Evolutionary conservation across 2,329 filamentous ascomycete species (phyloP), one percentile per base, ranked within the genome.

Genomic region (Parasarocladium wereldwijsianum): DNA sequence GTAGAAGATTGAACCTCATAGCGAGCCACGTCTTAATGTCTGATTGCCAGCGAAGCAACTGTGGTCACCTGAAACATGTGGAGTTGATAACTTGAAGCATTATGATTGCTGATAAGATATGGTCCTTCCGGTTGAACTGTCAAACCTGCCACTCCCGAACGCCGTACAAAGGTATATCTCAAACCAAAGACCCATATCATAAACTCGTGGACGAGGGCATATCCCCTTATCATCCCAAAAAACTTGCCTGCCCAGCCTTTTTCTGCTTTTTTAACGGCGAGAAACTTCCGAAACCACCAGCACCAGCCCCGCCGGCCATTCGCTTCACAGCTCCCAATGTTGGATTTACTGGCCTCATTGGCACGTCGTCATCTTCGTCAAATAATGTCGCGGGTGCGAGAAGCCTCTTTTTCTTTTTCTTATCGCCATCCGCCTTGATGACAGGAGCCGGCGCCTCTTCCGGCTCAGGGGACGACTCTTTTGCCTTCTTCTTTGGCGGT

Each of bases 231-330:
- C 42, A 68, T 32, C 55, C 62, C 34, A 73, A 46, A 40, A 76
- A 76, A 43, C 71, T 76, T 32, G 71, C 70, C 36, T 62, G 60
- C 4, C 69, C 62, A 18, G 71, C 70, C 36, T 73, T 69, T 34
- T 67, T 65, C 29, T 83, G 72, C 45, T 68, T 67, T 55, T 85
- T 85, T 35, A 85, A 53, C 6, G 79, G 79, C 12, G 78, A 84
- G 47, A 85, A 84, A 4, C 60, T 58, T 9, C 62, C 43, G 30
- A 76, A 69, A 0, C 54, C 66, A 43, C 52, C 61, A 24, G 55
- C 48, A n/a, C 47, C 47, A 2, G 51, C 52, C 16, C 52, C 49
- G 38, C 57, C 55, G 31, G 44, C 19, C 37, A 38, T 37, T 26
- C 50, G 36, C 4, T 39, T 38, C 20, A 38, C 36, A 12, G 35